Evolutionary conservation across 345 rosid species (phyloP).

Genomic region (Rhodamnia rubescens): DNA sequence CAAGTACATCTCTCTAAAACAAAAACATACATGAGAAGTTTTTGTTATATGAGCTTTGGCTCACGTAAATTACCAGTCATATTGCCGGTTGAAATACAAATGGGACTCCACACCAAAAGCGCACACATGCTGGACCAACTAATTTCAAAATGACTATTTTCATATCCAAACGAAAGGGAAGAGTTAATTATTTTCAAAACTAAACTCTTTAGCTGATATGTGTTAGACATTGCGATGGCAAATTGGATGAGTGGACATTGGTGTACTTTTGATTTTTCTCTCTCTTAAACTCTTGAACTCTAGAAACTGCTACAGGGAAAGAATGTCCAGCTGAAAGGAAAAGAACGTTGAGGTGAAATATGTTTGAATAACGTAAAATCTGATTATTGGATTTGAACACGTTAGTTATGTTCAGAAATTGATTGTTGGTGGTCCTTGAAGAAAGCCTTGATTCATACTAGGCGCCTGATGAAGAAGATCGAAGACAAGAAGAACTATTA

Average conservation of each 20-base stretch:
- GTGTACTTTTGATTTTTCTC: neutral
- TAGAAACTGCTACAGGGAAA: fast-evolving
- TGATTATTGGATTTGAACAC: too few species aligned
- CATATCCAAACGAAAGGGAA: neutral
- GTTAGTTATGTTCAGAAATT: too few species aligned
- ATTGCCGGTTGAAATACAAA: neutral
- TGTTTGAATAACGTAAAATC: too few species aligned
- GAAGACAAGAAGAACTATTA: too few species aligned
- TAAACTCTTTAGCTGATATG: neutral
- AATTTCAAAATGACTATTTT: neutral
- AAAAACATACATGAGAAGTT: neutral
- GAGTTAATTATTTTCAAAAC: neutral
- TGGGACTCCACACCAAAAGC: neutral
- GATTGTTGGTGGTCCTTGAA: too few species aligned
- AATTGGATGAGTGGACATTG: neutral
- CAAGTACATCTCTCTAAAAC: neutral
- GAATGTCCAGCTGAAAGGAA: neutral
- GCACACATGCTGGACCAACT: neutral
- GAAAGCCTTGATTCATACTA: too few species aligned
- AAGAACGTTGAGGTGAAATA: too few species aligned
- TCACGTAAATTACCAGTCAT: neutral
- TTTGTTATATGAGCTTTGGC: too few species aligned
- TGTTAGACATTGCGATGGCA: neutral
- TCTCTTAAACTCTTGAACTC: neutral
- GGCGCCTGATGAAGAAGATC: too few species aligned